Evolutionary conservation across 495 filamentous ascomycete genomes (phyloP).

Genomic region (Penicillium taxi): DNA sequence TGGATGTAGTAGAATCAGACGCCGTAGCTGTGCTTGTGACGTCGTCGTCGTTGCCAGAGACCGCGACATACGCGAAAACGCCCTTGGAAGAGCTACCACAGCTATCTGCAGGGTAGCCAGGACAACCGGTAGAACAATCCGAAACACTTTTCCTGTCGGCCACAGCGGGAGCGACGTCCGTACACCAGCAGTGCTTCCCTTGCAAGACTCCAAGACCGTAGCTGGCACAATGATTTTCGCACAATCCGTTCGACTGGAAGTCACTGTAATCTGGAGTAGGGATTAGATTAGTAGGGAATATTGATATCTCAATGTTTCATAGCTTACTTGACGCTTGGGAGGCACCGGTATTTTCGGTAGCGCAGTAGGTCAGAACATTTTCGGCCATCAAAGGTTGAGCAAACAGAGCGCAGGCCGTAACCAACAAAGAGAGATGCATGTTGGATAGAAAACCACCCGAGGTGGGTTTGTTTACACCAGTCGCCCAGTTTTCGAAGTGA

Average conservation of each 20-base stretch:
- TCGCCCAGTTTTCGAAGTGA: too few species aligned
- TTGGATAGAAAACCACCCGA: conserved; percentile 3
- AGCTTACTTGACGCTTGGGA: conserved; percentile 24
- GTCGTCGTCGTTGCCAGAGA: conserved; percentile 16
- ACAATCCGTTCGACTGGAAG: conserved; percentile 62
- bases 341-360: conserved; percentile 40
- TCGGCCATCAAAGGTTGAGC: conserved; percentile 15
- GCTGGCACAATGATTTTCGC: conserved; percentile 44
- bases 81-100: conserved; percentile 51
- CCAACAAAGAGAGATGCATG: conserved; percentile 13
- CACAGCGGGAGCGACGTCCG: conserved; percentile 54
- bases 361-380: conserved; percentile 31
- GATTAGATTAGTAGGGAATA: conserved; percentile 8
- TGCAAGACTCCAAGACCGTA: conserved; percentile 66
- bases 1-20: conserved; percentile 18
- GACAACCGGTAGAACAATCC: conserved; percentile 52
- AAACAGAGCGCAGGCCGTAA: conserved; percentile 11
- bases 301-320: not conserved
- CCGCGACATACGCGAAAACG: conserved; percentile 52
- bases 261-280: conserved; percentile 37
- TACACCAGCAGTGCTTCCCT: conserved; percentile 64
- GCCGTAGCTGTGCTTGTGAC: conserved; percentile 31
- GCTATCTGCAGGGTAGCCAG: conserved; percentile 56
- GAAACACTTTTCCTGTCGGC: conserved; percentile 24
- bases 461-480: too few species aligned